These are phyloP conservation scores for Podila epigama DNA, from an alignment of 192 early-diverging fungal species.

Conservation along the genomic window DNA sequence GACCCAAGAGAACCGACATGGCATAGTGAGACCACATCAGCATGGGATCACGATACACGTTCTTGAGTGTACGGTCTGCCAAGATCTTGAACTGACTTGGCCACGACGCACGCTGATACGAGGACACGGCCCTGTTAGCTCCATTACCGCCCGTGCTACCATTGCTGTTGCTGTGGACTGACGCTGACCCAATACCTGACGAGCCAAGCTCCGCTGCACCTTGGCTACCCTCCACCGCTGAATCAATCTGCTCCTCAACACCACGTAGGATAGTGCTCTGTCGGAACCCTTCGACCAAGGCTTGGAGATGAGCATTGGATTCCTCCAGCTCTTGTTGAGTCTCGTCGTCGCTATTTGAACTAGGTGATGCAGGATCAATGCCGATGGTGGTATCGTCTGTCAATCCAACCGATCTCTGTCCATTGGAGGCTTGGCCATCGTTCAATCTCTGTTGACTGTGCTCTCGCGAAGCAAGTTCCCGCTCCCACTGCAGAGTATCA, in stretches of 20 bases:
- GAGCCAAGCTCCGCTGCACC: conserved; percentile 3
- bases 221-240: background rate
- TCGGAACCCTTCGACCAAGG: conserved; percentile 29
- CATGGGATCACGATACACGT: conserved; percentile 62
- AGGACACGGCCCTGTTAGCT: conserved; percentile 23
- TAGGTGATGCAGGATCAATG: conserved; percentile 25
- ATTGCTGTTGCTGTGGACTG: conserved; percentile 14
- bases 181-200: background rate
- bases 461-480: conserved; percentile 33
- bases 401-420: background rate
- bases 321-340: conserved; percentile 7
- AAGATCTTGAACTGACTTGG: conserved; percentile 78
- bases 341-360: conserved; percentile 18
- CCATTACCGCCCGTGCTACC: no score
- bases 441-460: conserved; percentile 15
- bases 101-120: conserved; percentile 61
- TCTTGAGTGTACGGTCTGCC: conserved; percentile 78
- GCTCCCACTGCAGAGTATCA: conserved; percentile 42
- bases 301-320: conserved; percentile 14
- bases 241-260: background rate
- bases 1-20: conserved; percentile 36
- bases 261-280: background rate
- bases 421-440: background rate
- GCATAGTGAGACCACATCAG: conserved; percentile 29
- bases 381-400: conserved; percentile 24